Base-by-base conservation (phyloP, 768 basidiomycete species). In the Boletus bicolor region DNA sequence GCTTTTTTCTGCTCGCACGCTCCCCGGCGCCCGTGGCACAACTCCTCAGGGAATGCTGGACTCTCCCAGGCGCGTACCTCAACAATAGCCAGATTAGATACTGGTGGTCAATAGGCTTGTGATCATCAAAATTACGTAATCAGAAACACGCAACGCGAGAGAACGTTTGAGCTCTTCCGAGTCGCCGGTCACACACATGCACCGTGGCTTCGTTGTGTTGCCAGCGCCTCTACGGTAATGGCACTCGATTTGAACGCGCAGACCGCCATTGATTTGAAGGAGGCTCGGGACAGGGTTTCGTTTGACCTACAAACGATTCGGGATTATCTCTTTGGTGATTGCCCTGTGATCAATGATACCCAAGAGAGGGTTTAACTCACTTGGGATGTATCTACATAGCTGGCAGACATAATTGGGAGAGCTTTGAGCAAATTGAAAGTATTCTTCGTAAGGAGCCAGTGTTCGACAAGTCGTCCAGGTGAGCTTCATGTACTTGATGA, bases 401-500 rank as follows among this genome's bases (percentile, higher is more conserved):
- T 63, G 80, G 81, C 15, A 60, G 70, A 17, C 64, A 62, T 1
- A 76, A 76, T 47, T 88, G 83, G 84, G 65, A 77, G n/a, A 76
- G 65, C 39, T 79, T 77, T 37, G 56, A 75, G 24, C 71, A 69
- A 26, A 67, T 89, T 1, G 73, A 80, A 11, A 55, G 65, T 1
- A 59, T 84, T 10, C 64, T 90, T 45, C 70, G 78, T 36, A 71
- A 72, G 8, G 87, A 89, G 53, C 77, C 81, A 0, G 66, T 76
- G 14, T 87, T 89, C 51, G 79, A 85, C 66, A 87, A 86, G 64
- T 73, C 78, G 0, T 63, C 72, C 32, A 79, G 79, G 86, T 85
- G 53, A 51, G 63, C 49, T 24, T 24, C 34, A 15, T 4, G 14
- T 8, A 24, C 28, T 38, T 32, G 11, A 36, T 5, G 14, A 19